A percentile compares a stretch with the other conserved stretches of the same genome.
Evolutionary conservation across 2,329 filamentous ascomycete genomes (phyloP).

Genomic region (Fusarium sp.): DNA sequence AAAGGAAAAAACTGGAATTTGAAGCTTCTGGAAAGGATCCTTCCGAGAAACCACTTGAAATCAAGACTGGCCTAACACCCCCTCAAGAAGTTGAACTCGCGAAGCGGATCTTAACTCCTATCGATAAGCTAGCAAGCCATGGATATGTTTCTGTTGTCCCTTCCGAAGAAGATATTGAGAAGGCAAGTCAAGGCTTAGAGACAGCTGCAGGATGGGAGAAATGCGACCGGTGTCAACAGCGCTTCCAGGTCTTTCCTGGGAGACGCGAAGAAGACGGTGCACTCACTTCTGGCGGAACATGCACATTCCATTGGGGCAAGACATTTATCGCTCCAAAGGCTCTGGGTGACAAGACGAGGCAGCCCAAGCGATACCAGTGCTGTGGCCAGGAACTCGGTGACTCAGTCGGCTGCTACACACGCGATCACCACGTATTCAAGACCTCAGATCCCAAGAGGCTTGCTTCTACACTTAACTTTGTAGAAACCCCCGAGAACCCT

Average conservation of each 20-base stretch:
- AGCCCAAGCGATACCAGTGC: slow-evolving; percentile 78
- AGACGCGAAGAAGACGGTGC: slow-evolving; percentile 81
- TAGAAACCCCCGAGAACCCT: slow-evolving; percentile 77
- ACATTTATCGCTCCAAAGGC: slow-evolving; percentile 69
- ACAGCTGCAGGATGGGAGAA: slow-evolving; percentile 83
- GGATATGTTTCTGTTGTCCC: slow-evolving; percentile 83
- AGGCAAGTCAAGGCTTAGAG: slow-evolving; percentile 74
- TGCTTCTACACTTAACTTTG: slow-evolving; percentile 83
- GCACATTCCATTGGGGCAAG: slow-evolving; percentile 85
- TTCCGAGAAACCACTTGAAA: slow-evolving; percentile 59
- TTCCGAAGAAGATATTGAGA: slow-evolving; percentile 72
- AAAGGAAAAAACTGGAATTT: slow-evolving; percentile 55
- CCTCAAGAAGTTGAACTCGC: slow-evolving; percentile 77
- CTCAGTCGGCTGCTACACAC: slow-evolving; percentile 78
- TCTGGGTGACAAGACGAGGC: slow-evolving; percentile 68
- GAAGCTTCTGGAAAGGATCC: slow-evolving; percentile 51
- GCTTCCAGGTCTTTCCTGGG: slow-evolving; percentile 94
- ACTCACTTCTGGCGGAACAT: slow-evolving; percentile 81
- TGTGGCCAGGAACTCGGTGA: slow-evolving; percentile 82
- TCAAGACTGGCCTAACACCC: slow-evolving; percentile 77
- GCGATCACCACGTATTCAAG: slow-evolving; percentile 88
- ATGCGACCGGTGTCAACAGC: slow-evolving; percentile 86
- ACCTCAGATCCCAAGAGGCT: slow-evolving; percentile 80
- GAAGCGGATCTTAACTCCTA: slow-evolving; percentile 71
- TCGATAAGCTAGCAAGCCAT: slow-evolving; percentile 72